Conservation (phyloP, 495 filamentous ascomycete genomes). For the Xylaria intraflava region DNA sequence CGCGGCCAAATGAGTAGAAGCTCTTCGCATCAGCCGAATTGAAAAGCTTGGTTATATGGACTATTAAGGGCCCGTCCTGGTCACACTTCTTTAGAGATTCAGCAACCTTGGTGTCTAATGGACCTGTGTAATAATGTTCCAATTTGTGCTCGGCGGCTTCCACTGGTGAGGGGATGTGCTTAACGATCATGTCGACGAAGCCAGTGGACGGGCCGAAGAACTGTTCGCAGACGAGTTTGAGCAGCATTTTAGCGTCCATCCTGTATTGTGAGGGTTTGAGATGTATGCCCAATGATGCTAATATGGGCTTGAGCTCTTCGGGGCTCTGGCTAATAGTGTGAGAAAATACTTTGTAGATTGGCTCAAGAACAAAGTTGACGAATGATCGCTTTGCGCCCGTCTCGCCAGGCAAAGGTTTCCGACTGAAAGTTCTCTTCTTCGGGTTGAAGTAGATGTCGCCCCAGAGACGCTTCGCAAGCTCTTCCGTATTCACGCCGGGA, state of each 20-base stretch:
- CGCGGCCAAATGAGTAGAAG: slow-evolving; percentile 84
- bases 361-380: slow-evolving; percentile 91
- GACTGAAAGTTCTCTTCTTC: slow-evolving; percentile 76
- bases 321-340: slow-evolving; percentile 92
- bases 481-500: slow-evolving; percentile 66
- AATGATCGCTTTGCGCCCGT: slow-evolving; percentile 77
- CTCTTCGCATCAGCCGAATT: slow-evolving; percentile 77
- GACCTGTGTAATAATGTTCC: slow-evolving; percentile 86
- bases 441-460: slow-evolving; percentile 97
- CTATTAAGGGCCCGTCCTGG: slow-evolving; percentile 80
- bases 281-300: slow-evolving; percentile 71
- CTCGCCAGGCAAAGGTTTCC: slow-evolving; percentile 65
- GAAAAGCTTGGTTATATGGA: slow-evolving; percentile 91
- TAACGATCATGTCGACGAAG: slow-evolving; percentile 91
- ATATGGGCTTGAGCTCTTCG: slow-evolving; percentile 72
- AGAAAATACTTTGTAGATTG: slow-evolving; percentile 95
- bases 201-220: slow-evolving; percentile 88
- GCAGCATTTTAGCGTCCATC: slow-evolving; percentile 77
- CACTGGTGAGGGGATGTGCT: slow-evolving; percentile 82
- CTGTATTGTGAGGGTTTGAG: slow-evolving; percentile 90
- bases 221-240: slow-evolving; percentile 85
- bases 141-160: slow-evolving; percentile 71
- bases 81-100: slow-evolving; percentile 74
- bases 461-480: slow-evolving; percentile 82
- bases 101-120: slow-evolving; percentile 81